Evolutionary conservation across 2,329 filamentous ascomycete genomes (phyloP), one percentile per base, ranked within the genome.

Genomic region (Cladosporium velox): DNA sequence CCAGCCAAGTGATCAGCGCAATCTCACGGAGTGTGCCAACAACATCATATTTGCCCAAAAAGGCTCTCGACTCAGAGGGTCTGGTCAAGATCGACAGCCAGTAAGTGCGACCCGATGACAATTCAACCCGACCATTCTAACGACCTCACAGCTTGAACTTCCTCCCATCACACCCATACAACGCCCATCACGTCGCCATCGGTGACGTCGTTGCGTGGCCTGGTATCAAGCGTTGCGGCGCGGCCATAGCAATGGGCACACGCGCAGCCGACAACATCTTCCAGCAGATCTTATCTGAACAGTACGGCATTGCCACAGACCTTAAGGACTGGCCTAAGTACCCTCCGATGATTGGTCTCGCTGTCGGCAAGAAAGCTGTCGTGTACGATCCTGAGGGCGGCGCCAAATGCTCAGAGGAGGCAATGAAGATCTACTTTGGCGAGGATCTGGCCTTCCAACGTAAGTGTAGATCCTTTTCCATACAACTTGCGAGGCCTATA

Each of bases 201-300:
- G 91, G 91, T 18, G 91, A 94, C 74, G 80, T 91, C 18, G 85
- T 85, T 35, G 80, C 82, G 58, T 93, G 91, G 91, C 85, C 88
- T 0, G 91, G 90, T 52, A 92, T 94, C 79, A 93, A 92, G 81
- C 88, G 91, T 54, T 91, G 89, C 72, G 91, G 91, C 28, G 86
- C 83, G 18, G 91, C 91, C 38, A 91, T 93, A 85, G 86, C 90
- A 73, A 88, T 89, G 82, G 91, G 90, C 44, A 86, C 88, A 72
- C 82, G 85, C 67, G 85, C 86, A 3, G 90, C 87, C 7, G 78
- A 84, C 63, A 93, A 93, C 74, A 84, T 90, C 64, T 85, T 91
- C 78, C 85, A 90, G 77, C 79, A 82, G 28, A 87, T 91, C 74
- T 75, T 86, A 54, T 24, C 26, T 7, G 51, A 57, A 21, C 15